Conservation (phyloP, 1,284 basidiomycete genomes). For the Apiotrichum akiyoshidainum region DNA sequence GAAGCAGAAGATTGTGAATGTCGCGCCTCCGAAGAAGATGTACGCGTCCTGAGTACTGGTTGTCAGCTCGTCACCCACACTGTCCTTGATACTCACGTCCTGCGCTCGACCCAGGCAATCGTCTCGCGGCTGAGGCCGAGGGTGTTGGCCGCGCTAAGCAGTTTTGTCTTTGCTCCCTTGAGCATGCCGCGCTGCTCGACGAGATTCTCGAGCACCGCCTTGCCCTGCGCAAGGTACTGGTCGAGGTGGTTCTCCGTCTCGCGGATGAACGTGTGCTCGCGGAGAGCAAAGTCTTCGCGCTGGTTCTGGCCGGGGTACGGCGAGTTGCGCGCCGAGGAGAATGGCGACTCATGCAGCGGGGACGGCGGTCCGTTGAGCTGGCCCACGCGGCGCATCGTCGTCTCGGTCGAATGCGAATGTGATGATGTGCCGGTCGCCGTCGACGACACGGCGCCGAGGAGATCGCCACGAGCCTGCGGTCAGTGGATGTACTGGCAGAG, state of each 20-base stretch:
- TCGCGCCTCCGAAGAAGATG: slow-evolving; percentile 76
- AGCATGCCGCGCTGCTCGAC: slow-evolving; percentile 85
- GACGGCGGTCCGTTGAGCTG: slow-evolving; percentile 56
- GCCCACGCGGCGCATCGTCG: slow-evolving; percentile 42
- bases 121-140: slow-evolving; percentile 85
- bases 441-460: slow-evolving; percentile 31
- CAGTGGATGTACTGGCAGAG: neutral
- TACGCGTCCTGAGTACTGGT: slow-evolving; percentile 84
- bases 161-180: slow-evolving; percentile 79
- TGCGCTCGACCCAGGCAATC: slow-evolving; percentile 88
- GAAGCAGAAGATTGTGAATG: slow-evolving; percentile 87
- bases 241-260: slow-evolving; percentile 76
- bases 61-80: slow-evolving; percentile 16
- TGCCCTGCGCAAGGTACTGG: slow-evolving; percentile 83
- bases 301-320: slow-evolving; percentile 47
- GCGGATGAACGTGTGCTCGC: slow-evolving; percentile 81
- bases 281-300: slow-evolving; percentile 71
- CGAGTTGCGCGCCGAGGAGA: slow-evolving; percentile 40
- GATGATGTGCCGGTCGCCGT: slow-evolving; percentile 18
- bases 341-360: slow-evolving; percentile 42
- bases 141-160: slow-evolving; percentile 86
- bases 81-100: slow-evolving; percentile 60
- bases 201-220: slow-evolving; percentile 81
- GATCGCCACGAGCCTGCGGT: slow-evolving; percentile 35
- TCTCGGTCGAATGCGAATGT: neutral